Base-by-base conservation (phyloP, 352 stramenopile species). In the Phytopythium oedochilum region DNA sequence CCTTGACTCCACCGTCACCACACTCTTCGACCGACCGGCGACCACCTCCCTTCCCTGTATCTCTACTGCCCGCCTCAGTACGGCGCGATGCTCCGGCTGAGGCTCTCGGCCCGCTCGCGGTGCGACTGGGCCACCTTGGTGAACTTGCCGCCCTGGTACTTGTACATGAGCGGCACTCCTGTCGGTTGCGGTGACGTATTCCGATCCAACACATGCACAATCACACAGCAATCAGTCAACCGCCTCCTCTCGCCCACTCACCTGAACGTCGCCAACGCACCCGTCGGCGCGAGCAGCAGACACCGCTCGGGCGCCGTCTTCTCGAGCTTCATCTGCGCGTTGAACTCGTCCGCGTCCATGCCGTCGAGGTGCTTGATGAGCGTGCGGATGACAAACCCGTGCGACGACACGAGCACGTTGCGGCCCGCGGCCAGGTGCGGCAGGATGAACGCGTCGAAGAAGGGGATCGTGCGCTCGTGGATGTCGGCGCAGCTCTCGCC, bases 111-210 rank as follows among this genome's bases (percentile, higher is more conserved):
- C 26, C 83, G 79, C 40, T 90, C 83, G 35, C 80, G 80, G 57
- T 70, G 75, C 29, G 80, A 84, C 61, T 89, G 79, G 20, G 79
- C 73, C 14, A 90, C 72, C 60, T 90, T 90, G 43, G 57, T 58
- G 53, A 91, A 89, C 43, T 73, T 69, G n/a, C 75, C 77, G 20
- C 87, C 77, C 14, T 84, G 64, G 57, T 87, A 93, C 66, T 79
- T 84, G 62, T 93, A 93, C 75, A 93, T 89, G 52, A 93, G 63
- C 38, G 83, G 83, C 57, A 93, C 80, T 20, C 83, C 82, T 90
- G 45, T 35, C 15, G 12, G 31, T 32, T 31, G 1, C 15, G 23
- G 23, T 14, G n/a, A 5, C 5, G 4, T 0, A 36, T 35, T n/a
- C 12, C 23, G 8, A n/a, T 35, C 26, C 2, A 6, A 36, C 25